phyloP scores from a whole-genome alignment of 1,284 basidiomycete species.

The Phlebopus sp. region DNA sequence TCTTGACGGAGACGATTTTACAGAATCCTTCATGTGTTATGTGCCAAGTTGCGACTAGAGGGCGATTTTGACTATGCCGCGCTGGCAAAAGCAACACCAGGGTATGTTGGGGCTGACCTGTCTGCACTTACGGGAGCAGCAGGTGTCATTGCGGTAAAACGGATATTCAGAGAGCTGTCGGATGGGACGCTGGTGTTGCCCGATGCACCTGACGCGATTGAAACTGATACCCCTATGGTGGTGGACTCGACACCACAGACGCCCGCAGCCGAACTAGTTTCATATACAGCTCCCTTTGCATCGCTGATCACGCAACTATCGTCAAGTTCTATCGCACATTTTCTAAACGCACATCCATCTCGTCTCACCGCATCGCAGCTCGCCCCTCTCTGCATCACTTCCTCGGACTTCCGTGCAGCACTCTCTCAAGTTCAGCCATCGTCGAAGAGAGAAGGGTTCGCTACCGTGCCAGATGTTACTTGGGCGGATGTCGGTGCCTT shows the following conservation, averaged over 20 bases:
- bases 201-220: conserved; percentile 24
- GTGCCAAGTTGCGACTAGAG: conserved; percentile 69
- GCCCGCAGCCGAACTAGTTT: conserved; percentile 14
- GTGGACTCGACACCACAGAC: conserved; percentile 40
- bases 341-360: conserved; percentile 82
- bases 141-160: conserved; percentile 93
- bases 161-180: conserved; percentile 87
- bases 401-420: conserved; percentile 76
- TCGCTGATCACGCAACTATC: conserved; percentile 40
- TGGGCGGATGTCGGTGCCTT: conserved; percentile 97
- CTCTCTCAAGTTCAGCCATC: conserved; percentile 90
- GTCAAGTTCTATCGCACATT: conserved; percentile 80
- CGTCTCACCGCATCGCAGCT: conserved; percentile 80
- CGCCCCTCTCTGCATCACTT: conserved; percentile 75
- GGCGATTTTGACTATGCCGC: conserved; percentile 81
- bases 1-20: background rate
- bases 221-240: conserved; percentile 47
- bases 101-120: conserved; percentile 95
- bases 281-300: conserved; percentile 40
- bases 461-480: conserved; percentile 92
- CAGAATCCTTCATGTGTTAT: conserved; percentile 82
- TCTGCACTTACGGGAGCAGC: conserved; percentile 90
- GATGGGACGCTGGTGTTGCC: conserved; percentile 63
- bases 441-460: conserved; percentile 96
- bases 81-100: conserved; percentile 91